Evolutionary conservation across 2,329 filamentous ascomycete genomes (phyloP), one percentile per base, ranked within the genome.

Genomic region (Exophiala viscosa): DNA sequence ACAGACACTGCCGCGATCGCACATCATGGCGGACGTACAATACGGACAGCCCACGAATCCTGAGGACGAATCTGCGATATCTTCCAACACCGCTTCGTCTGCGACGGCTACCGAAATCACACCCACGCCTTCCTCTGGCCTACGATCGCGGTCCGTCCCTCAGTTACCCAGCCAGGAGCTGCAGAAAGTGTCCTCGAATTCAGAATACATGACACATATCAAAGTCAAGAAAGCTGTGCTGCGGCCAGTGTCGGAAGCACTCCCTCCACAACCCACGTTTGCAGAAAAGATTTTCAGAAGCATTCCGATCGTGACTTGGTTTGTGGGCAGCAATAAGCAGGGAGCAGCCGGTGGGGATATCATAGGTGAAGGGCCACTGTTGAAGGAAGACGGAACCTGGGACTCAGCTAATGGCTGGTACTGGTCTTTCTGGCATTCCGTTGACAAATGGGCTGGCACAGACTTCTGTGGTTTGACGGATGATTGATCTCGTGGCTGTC

Each of bases 271-370:
- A 61, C 82, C 82, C 44, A 85, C 84, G 2, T 76, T 82, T 50
- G 73, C 79, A 33, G 84, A 88, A 68, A 79, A 83, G 46, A 66
- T 88, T 15, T 70, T 87, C 49, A 79, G 80, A 59, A 80, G 79
- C 48, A 81, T 90, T 36, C 87, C 87, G 2, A 77, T 90, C 55
- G 71, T 90, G 55, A 81, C 80, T 62, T 90, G 85, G 83, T 86
- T 90, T 65, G 84, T 82, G 41, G 84, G 55, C 9, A 42, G 50
- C 38, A 55, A 45, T 15, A 52, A 48, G 34, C 20, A 38, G 8
- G 50, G 51, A n/a, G 47, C 40, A 3, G 35, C 35, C 5, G 13
- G 35, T 17, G 48, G 70, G 23, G 72, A 73, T 49, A 72, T 76
- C 35, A 73, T 76, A 14, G 73, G 72, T 7, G 73, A 75, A 51